Conservation (phyloP, 192 early-diverging fungal genomes). For the Pilobolus umbonatus region DNA sequence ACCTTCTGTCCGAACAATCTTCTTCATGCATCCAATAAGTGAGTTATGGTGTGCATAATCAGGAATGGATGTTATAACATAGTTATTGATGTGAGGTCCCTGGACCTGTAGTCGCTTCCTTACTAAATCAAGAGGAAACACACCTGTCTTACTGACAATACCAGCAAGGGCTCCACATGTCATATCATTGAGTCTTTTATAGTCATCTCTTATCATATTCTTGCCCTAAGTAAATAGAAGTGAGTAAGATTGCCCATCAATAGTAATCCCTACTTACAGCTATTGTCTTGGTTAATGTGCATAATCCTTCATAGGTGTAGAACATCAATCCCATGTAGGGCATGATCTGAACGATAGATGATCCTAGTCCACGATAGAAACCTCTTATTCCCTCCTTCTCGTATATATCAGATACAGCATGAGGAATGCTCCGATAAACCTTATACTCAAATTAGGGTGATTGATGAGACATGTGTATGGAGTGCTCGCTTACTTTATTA, state of each 20-base stretch:
- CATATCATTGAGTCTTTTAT: constrained; percentile 53
- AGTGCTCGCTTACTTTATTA: constrained; percentile 31
- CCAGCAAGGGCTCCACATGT: constrained; percentile 78
- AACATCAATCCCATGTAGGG: constrained; percentile 96
- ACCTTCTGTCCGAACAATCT: constrained; percentile 76
- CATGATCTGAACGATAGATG: constrained; percentile 81
- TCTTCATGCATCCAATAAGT: constrained; percentile 51
- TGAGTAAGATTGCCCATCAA: not conserved
- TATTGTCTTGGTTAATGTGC: constrained; percentile 32
- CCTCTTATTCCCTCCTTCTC: constrained; percentile 72
- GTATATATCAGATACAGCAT: constrained; percentile 63
- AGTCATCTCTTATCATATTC: constrained; percentile 7
- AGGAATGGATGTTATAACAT: constrained; percentile 62
- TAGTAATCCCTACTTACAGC: constrained; percentile 25
- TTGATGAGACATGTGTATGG: not conserved
- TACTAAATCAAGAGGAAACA: constrained; percentile 90
- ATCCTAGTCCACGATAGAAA: constrained; percentile 81
- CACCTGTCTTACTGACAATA: constrained; percentile 71
- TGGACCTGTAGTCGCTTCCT: constrained; percentile 77
- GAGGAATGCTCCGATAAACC: constrained; percentile 65
- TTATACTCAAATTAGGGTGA: no score
- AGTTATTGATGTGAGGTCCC: constrained; percentile 60
- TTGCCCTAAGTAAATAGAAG: constrained; percentile 13
- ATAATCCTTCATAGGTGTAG: constrained; percentile 64
- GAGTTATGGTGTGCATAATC: constrained; percentile 44